Conservation (phyloP, 176 grass and related monocot genomes). For the Oryza punctata region DNA sequence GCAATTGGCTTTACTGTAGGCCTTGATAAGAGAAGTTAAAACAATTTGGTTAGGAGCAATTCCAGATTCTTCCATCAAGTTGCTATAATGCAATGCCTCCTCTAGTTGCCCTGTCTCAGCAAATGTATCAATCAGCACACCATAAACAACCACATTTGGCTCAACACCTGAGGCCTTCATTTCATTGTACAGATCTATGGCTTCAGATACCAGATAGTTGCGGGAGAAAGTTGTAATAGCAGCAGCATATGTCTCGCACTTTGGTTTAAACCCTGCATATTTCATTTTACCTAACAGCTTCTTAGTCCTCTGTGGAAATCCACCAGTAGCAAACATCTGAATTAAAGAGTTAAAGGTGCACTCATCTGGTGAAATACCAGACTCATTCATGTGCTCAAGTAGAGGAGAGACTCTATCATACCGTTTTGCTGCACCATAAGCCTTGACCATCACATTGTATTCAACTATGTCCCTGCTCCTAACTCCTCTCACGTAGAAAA, state of each 20-base stretch:
- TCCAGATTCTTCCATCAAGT: slow-evolving; percentile 65
- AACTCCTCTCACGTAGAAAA: slow-evolving; percentile 49
- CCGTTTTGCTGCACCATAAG: slow-evolving; percentile 62
- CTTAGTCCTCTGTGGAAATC: slow-evolving; percentile 57
- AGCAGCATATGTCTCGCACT: slow-evolving; percentile 65
- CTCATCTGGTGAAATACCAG: slow-evolving; percentile 54
- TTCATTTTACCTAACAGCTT: slow-evolving; percentile 62
- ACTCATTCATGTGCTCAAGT: slow-evolving; percentile 58
- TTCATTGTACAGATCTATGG: slow-evolving; percentile 55
- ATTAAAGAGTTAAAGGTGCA: slow-evolving; percentile 75
- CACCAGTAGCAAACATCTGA: slow-evolving; percentile 73
- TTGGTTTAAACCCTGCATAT: slow-evolving; percentile 57
- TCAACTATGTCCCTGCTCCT: slow-evolving; percentile 50
- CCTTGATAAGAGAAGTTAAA: slow-evolving; percentile 74
- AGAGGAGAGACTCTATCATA: slow-evolving; percentile 67
- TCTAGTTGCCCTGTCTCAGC: slow-evolving; percentile 56
- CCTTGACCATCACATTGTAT: slow-evolving; percentile 78
- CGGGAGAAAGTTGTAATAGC: slow-evolving; percentile 56
- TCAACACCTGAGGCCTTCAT: slow-evolving; percentile 59
- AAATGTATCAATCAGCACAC: slow-evolving; percentile 63
- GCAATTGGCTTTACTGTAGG: slow-evolving; percentile 54
- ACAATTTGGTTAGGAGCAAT: slow-evolving; percentile 46
- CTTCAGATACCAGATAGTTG: slow-evolving; percentile 55
- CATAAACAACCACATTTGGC: slow-evolving; percentile 68
- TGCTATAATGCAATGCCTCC: slow-evolving; percentile 58